phyloP scores from a whole-genome alignment of 352 stramenopile genomes.

The Phytopythium chamaehyphon region DNA sequence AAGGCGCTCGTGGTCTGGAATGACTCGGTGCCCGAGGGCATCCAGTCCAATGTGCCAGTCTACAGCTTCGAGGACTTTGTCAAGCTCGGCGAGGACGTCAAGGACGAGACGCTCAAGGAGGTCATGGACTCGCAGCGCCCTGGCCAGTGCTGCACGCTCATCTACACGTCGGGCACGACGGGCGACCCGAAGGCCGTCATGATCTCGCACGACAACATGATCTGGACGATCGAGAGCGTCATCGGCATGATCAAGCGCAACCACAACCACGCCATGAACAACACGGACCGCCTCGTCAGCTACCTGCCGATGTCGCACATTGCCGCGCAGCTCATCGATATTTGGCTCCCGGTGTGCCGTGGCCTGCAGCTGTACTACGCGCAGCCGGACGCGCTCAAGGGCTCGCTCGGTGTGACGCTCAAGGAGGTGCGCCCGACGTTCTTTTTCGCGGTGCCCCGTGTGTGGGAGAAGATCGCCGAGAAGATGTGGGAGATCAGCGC shows the following conservation, averaged over 20 bases:
- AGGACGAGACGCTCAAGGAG: slow-evolving; percentile 58
- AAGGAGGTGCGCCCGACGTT: slow-evolving; percentile 86
- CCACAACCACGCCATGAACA: slow-evolving; percentile 52
- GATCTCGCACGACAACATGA: slow-evolving; percentile 95
- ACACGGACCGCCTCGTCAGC: slow-evolving; percentile 72
- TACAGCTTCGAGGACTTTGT: slow-evolving; percentile 84
- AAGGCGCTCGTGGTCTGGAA: slow-evolving; percentile 95
- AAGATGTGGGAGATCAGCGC: slow-evolving; percentile 85
- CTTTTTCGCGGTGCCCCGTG: slow-evolving; percentile 89
- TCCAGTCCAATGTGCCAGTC: slow-evolving; percentile 62
- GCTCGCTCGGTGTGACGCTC: slow-evolving; percentile 77
- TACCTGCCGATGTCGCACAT: slow-evolving; percentile 91
- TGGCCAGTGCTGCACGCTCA: slow-evolving; percentile 87
- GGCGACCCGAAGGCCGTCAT: slow-evolving; percentile 95
- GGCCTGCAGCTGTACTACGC: slow-evolving; percentile 85
- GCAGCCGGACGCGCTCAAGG: slow-evolving; percentile 88
- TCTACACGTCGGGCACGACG: slow-evolving; percentile 95
- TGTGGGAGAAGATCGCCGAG: slow-evolving; percentile 93
- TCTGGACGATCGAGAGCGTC: slow-evolving; percentile 76
- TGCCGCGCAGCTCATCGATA: slow-evolving; percentile 86
- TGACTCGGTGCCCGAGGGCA: slow-evolving; percentile 60
- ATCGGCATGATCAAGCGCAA: slow-evolving; percentile 56
- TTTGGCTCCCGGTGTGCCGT: slow-evolving; percentile 63
- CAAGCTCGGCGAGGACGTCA: slow-evolving; percentile 59
- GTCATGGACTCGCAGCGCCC: slow-evolving; percentile 79